A percentile compares a stretch with the other conserved stretches of the same genome.
phyloP scores from a whole-genome alignment of 2,329 filamentous ascomycete genomes.

The Hypoxylon sp. region DNA sequence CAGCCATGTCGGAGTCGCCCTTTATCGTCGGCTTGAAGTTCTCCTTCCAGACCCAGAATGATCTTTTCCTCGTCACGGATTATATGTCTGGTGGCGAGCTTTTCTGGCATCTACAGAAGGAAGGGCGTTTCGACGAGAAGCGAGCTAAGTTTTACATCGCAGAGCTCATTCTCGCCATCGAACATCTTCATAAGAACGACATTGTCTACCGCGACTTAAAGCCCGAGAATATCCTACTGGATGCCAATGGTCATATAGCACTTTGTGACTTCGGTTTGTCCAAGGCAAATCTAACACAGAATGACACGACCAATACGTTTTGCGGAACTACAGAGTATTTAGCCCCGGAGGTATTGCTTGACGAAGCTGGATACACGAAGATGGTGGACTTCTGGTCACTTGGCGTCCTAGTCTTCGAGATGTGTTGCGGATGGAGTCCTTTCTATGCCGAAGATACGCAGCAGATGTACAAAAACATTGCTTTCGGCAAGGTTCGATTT shows the following conservation, averaged over 20 bases:
- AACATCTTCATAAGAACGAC: constrained; percentile 95
- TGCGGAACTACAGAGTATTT: constrained; percentile 98
- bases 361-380: constrained; percentile 98
- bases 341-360: constrained; percentile 92
- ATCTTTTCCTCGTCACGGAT: constrained; percentile 97
- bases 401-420: constrained; percentile 97
- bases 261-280: constrained; percentile 98
- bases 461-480: constrained; percentile 99
- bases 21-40: constrained; percentile 99
- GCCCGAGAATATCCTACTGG: constrained; percentile 95
- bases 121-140: constrained; percentile 93
- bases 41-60: constrained; percentile 96
- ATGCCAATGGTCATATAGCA: constrained; percentile 97
- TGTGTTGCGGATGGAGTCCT: constrained; percentile 99
- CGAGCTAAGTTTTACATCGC: constrained; percentile 99
- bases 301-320: constrained; percentile 98
- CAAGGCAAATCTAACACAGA: constrained; percentile 96
- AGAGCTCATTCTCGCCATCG: constrained; percentile 92
- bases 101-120: constrained; percentile 98
- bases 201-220: constrained; percentile 98
- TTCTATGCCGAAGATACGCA: constrained; percentile 99
- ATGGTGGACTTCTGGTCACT: constrained; percentile 99
- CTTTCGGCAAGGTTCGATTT: constrained; percentile 97
- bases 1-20: constrained; percentile 93
- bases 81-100: constrained; percentile 99